Evolutionary conservation across 768 basidiomycete genomes (phyloP).

Genomic region (Arthromyces matolae): DNA sequence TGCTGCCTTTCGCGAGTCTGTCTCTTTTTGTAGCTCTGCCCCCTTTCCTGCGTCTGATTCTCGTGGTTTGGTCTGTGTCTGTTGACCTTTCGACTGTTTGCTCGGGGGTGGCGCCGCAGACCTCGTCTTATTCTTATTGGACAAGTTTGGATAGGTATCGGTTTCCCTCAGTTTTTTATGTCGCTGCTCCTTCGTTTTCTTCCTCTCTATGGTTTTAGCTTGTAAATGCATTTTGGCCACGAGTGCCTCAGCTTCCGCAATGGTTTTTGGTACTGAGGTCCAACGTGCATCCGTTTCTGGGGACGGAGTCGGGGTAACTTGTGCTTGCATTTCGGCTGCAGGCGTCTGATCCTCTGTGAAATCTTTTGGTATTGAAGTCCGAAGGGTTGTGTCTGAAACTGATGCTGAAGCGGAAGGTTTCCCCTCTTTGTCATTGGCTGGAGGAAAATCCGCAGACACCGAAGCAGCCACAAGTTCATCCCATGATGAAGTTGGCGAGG

Average conservation of each 20-base stretch:
- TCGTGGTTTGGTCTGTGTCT: no score
- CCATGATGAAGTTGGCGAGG: no score
- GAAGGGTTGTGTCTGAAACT: no score
- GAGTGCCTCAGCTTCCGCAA: background rate
- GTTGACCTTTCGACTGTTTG: background rate
- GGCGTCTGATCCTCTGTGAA: no score
- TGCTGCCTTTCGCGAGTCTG: background rate
- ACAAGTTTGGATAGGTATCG: slow-evolving; percentile 1
- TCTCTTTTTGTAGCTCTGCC: background rate
- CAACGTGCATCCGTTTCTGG: no score
- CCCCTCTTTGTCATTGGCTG: no score
- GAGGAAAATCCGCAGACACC: no score
- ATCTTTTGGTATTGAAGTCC: no score
- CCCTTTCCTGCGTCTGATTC: slow-evolving; percentile 2
- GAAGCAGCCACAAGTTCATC: no score
- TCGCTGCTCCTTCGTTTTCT: background rate
- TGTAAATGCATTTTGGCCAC: slow-evolving; percentile 3
- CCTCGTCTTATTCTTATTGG: background rate
- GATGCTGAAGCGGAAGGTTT: no score
- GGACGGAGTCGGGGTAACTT: no score
- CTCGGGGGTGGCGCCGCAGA: background rate
- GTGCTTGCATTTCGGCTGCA: no score
- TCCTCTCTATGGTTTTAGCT: slow-evolving; percentile 3
- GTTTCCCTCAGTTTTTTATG: background rate
- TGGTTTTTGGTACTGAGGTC: background rate